Evolutionary conservation across 2,329 filamentous ascomycete species (phyloP).

Genomic region (Ophiocordyceps robertsii): DNA sequence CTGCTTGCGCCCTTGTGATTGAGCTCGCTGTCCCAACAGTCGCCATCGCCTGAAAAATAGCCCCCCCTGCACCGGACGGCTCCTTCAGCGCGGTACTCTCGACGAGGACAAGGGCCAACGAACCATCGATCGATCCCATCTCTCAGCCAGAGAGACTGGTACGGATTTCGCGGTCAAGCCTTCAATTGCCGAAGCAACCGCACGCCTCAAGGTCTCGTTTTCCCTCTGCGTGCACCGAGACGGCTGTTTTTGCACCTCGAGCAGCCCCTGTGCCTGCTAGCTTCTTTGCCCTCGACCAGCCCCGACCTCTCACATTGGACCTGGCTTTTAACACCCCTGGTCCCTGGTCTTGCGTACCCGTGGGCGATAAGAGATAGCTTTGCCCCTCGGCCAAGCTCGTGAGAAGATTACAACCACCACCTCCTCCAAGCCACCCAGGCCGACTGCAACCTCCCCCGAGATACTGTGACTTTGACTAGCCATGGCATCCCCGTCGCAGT

Average conservation of each 20-base stretch:
- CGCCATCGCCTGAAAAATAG: no score
- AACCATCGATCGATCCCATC: not conserved
- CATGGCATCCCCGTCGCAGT: slow-evolving; percentile 88
- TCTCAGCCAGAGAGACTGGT: not conserved
- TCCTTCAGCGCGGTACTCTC: no score
- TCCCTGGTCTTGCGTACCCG: not conserved
- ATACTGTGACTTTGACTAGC: slow-evolving; percentile 77
- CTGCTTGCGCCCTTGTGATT: not conserved
- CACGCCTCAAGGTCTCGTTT: not conserved
- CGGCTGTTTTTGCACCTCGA: not conserved
- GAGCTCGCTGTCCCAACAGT: not conserved
- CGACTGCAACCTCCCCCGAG: slow-evolving; percentile 14
- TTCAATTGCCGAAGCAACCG: slow-evolving; percentile 1
- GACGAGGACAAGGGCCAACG: no score
- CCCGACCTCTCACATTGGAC: not conserved
- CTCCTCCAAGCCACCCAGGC: slow-evolving; percentile 4
- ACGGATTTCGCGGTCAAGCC: not conserved
- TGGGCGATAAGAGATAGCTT: not conserved
- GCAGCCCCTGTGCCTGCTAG: not conserved
- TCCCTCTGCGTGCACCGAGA: not conserved
- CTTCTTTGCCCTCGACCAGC: not conserved
- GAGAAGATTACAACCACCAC: slow-evolving; percentile 10
- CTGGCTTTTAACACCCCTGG: no score
- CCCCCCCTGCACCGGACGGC: no score
- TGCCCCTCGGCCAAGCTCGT: not conserved